Conservation (phyloP, 192 early-diverging fungal species). For the Chytriomyces sp. region DNA sequence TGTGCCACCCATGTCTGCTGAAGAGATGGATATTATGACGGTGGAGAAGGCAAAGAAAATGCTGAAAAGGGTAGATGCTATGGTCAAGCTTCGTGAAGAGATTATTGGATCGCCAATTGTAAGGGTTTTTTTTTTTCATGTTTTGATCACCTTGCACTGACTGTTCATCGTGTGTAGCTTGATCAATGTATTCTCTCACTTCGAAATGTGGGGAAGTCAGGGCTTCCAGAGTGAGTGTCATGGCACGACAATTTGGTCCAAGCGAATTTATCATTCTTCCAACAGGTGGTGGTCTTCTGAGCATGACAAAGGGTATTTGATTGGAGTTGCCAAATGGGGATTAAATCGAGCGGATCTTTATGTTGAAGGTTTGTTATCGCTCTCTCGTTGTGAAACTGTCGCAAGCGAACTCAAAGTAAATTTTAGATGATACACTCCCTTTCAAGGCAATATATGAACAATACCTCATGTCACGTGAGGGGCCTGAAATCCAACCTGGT, state of each 20-base stretch:
- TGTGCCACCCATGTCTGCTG: conserved; percentile 22
- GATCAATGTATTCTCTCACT: conserved; percentile 39
- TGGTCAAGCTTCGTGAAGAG: conserved; percentile 70
- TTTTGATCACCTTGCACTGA: background rate
- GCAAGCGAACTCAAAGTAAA: background rate
- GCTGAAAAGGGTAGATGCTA: conserved; percentile 70
- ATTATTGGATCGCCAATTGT: conserved; percentile 60
- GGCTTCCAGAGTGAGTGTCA: conserved; percentile 41
- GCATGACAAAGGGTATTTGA: conserved; percentile 71
- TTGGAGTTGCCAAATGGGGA: conserved; percentile 74
- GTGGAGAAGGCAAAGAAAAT: conserved; percentile 73
- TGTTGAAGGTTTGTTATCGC: conserved; percentile 54
- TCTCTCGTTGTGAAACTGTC: background rate
- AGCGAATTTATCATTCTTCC: background rate
- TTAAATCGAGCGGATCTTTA: conserved; percentile 70
- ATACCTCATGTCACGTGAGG: conserved; percentile 42
- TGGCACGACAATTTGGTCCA: background rate
- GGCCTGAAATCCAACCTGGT: conserved; percentile 38
- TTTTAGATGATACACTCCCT: conserved; percentile 44
- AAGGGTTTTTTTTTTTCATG: background rate
- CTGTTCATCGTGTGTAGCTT: conserved; percentile 35
- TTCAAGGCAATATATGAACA: conserved; percentile 54
- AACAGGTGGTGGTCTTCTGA: conserved; percentile 76
- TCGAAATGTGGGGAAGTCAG: conserved; percentile 45
- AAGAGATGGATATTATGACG: conserved; percentile 51